phyloP scores from a whole-genome alignment of 208 protist genomes.

The Herpetomonas samuelpessoai region DNA sequence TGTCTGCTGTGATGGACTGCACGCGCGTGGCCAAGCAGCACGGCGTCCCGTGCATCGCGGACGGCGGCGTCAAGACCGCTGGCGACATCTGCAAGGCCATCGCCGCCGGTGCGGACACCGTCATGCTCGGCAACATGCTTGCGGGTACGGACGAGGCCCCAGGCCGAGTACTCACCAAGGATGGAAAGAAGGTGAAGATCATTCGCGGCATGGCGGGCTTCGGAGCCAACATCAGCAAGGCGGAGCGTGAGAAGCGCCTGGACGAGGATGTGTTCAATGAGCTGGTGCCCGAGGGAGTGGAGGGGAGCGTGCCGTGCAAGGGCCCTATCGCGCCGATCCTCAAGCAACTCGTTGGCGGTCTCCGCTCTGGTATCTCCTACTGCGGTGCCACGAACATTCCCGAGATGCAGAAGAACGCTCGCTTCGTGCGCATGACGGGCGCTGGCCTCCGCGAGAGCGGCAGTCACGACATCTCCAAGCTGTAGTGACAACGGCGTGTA shows the following conservation, averaged over 20 bases:
- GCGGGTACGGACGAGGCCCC: conserved; percentile 89
- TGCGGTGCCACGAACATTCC: conserved; percentile 66
- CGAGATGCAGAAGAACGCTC: conserved; percentile 80
- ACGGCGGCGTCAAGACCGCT: conserved; percentile 80
- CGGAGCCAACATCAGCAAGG: conserved; percentile 89
- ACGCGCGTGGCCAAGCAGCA: conserved; percentile 52
- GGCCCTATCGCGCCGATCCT: conserved; percentile 76
- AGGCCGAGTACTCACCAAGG: conserved; percentile 85
- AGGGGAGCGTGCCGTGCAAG: conserved; percentile 86
- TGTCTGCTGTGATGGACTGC: conserved; percentile 81
- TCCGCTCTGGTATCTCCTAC: conserved; percentile 91
- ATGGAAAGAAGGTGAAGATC: conserved; percentile 91
- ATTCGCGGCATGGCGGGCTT: conserved; percentile 91
- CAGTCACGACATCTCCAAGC: conserved; percentile 88
- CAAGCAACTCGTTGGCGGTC: conserved; percentile 83
- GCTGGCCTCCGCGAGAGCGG: conserved; percentile 84
- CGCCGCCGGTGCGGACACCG: conserved; percentile 80
- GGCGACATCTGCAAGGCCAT: conserved; percentile 91
- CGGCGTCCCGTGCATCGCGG: conserved; percentile 86
- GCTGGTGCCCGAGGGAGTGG: conserved; percentile 87
- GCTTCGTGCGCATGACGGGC: conserved; percentile 83
- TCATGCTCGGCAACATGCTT: conserved; percentile 91
- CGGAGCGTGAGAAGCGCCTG: conserved; percentile 72
- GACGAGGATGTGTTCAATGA: conserved; percentile 87
- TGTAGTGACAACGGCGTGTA: conserved; percentile 27